Conservation (phyloP, 2,329 filamentous ascomycete species). For the Fusarium sp. region DNA sequence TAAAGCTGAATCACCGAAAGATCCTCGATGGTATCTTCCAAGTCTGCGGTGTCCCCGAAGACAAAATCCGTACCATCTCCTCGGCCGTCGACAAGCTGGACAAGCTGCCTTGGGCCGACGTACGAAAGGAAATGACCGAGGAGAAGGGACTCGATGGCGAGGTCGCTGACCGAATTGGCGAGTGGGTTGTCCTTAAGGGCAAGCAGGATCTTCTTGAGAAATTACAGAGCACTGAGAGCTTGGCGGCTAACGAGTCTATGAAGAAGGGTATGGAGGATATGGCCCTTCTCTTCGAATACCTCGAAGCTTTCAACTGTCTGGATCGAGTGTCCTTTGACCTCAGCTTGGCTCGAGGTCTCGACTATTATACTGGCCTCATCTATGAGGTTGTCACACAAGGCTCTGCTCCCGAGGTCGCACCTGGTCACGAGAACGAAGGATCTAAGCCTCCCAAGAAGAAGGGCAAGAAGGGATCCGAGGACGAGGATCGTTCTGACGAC, state of each 20-base stretch:
- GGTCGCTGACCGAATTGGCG: conserved; percentile 87
- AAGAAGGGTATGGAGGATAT: conserved; percentile 85
- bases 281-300: conserved; percentile 81
- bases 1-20: conserved; percentile 95
- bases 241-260: conserved; percentile 78
- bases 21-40: conserved; percentile 93
- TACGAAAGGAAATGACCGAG: conserved; percentile 91
- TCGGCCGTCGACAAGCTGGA: conserved; percentile 96
- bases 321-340: conserved; percentile 88
- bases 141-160: conserved; percentile 83
- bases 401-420: conserved; percentile 66
- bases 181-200: conserved; percentile 83
- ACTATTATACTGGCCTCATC: conserved; percentile 92
- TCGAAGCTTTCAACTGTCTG: conserved; percentile 79
- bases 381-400: conserved; percentile 90
- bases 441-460: conserved; percentile 59
- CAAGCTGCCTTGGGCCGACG: conserved; percentile 90
- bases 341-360: conserved; percentile 88
- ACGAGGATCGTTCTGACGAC: conserved; percentile 78
- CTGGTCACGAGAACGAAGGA: conserved; percentile 50
- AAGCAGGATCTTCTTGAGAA: conserved; percentile 77
- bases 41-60: conserved; percentile 86
- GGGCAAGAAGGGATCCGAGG: conserved; percentile 64
- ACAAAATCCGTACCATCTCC: conserved; percentile 89
- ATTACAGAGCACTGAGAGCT: conserved; percentile 72